Evolutionary conservation across 306 rosid species (phyloP).

Genomic region (Pyrus pyrifolia): DNA sequence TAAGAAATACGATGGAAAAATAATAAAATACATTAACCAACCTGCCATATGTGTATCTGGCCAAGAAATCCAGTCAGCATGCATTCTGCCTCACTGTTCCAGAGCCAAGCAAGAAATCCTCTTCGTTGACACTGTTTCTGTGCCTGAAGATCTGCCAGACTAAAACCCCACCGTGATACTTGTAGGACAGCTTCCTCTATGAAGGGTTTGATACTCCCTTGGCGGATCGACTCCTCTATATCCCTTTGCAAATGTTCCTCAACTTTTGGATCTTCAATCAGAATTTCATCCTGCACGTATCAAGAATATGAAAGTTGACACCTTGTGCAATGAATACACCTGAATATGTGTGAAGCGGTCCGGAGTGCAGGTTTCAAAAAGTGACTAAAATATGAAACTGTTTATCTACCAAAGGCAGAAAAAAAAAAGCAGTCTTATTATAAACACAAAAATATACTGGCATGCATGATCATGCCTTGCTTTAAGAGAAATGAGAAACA

Average conservation of each 20-base stretch:
- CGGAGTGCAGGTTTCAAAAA: background rate
- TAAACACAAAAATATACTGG: background rate
- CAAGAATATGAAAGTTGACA: background rate
- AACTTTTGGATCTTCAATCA: constrained; percentile 60
- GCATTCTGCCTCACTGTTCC: constrained; percentile 72
- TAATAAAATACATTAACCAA: constrained; percentile 18
- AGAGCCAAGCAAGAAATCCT: constrained; percentile 77
- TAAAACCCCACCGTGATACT: constrained; percentile 85
- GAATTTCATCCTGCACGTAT: constrained; percentile 57
- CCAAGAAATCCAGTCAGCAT: constrained; percentile 79
- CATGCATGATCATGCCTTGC: background rate
- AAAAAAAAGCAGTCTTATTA: background rate
- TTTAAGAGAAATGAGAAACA: background rate
- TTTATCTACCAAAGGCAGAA: background rate
- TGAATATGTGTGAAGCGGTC: background rate
- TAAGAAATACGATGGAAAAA: background rate
- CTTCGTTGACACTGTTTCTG: constrained; percentile 62
- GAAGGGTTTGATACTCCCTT: constrained; percentile 57
- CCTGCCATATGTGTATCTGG: constrained; percentile 93
- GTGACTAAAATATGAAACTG: background rate
- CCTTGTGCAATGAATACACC: background rate
- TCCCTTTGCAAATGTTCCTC: constrained; percentile 65
- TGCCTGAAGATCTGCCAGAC: constrained; percentile 62
- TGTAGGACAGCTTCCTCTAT: constrained; percentile 75
- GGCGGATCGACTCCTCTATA: constrained; percentile 91